Conservation (phyloP, 2,329 filamentous ascomycete species). For the Epichloe glyceriae region DNA sequence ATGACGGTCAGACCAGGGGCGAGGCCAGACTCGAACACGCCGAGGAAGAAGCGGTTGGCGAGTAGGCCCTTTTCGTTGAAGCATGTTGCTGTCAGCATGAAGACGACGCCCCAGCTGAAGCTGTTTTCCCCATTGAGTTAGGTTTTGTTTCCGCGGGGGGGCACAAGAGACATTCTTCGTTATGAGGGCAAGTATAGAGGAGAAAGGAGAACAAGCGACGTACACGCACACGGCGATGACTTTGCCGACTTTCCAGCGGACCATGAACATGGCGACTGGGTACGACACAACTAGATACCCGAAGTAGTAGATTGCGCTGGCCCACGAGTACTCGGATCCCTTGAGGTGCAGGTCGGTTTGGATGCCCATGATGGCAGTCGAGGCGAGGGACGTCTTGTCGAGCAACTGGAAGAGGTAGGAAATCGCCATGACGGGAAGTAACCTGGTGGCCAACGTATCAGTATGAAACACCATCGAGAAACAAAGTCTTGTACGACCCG, state of each 20-base stretch:
- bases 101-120: slow-evolving; percentile 23
- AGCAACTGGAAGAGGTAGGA: slow-evolving; percentile 48
- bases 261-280: slow-evolving; percentile 13
- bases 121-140: slow-evolving; percentile 1
- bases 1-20: slow-evolving; percentile 18
- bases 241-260: slow-evolving; percentile 16
- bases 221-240: slow-evolving; percentile 12
- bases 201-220: background rate
- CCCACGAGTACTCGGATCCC: slow-evolving; percentile 39
- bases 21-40: slow-evolving; percentile 18
- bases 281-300: slow-evolving; percentile 29
- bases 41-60: slow-evolving; percentile 20
- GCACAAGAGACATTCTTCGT: background rate
- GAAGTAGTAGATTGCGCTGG: slow-evolving; percentile 37
- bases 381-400: slow-evolving; percentile 45
- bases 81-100: slow-evolving; percentile 29
- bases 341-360: slow-evolving; percentile 29
- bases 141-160: background rate
- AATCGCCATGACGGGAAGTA: slow-evolving; percentile 38
- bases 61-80: slow-evolving; percentile 17
- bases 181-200: background rate
- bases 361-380: slow-evolving; percentile 37
- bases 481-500: too few species aligned
- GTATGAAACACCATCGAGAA: too few species aligned
- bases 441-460: slow-evolving; percentile 14